Evolutionary conservation across 345 rosid species (phyloP).

Genomic region (Hibiscus mutabilis): DNA sequence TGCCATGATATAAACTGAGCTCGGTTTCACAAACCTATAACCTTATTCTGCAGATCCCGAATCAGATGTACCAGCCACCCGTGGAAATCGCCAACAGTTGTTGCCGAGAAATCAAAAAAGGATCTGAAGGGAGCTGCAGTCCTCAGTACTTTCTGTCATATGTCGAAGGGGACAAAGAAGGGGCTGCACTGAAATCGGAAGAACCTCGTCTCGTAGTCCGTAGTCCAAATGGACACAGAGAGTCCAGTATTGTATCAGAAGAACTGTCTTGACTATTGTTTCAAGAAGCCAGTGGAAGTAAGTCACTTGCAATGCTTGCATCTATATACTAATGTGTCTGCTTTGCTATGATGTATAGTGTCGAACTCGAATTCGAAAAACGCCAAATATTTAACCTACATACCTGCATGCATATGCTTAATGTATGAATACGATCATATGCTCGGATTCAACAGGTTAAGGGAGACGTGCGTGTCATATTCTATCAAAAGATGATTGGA

Average conservation of each 20-base stretch:
- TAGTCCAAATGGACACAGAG: slow-evolving; percentile 95
- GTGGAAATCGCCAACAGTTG: slow-evolving; percentile 61
- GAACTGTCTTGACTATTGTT: slow-evolving; percentile 71
- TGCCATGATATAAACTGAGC: background rate
- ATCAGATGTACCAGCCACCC: slow-evolving; percentile 61
- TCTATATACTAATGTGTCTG: background rate
- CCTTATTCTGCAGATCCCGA: slow-evolving; percentile 35
- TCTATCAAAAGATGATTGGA: slow-evolving; percentile 83
- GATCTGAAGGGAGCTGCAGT: slow-evolving; percentile 41
- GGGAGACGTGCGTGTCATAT: slow-evolving; percentile 73
- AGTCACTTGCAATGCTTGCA: slow-evolving; percentile 18
- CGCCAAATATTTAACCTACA: background rate
- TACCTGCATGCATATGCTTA: background rate
- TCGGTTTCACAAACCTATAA: background rate
- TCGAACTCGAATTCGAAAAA: background rate
- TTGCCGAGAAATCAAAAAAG: slow-evolving; percentile 61
- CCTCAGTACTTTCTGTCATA: slow-evolving; percentile 63
- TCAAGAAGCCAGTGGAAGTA: slow-evolving; percentile 66
- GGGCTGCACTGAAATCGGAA: slow-evolving; percentile 22
- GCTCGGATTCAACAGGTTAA: slow-evolving; percentile 38
- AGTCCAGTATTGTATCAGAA: slow-evolving; percentile 70
- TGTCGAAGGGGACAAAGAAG: slow-evolving; percentile 33
- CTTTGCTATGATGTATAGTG: background rate
- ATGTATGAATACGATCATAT: background rate
- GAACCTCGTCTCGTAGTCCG: slow-evolving; percentile 50